A percentile compares a stretch with the other conserved stretches of the same genome.
Evolutionary conservation across 2,329 filamentous ascomycete genomes (phyloP).

Genomic region (Alternaria brassicicola): DNA sequence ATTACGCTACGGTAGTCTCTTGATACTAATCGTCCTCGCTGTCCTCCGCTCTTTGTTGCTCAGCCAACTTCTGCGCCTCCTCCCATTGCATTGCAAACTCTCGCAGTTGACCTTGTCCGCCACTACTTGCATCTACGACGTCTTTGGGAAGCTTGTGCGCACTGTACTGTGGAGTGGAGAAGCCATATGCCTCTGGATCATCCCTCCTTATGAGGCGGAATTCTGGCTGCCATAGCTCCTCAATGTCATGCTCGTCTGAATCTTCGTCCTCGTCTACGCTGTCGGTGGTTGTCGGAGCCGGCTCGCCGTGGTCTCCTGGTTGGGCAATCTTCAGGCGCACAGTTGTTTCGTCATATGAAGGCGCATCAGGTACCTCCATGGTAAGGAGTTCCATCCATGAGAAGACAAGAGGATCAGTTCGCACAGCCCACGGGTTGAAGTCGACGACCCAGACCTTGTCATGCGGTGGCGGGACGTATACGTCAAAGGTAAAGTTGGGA

Average conservation of each 20-base stretch:
- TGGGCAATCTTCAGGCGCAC: conserved; percentile 34
- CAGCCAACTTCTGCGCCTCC: conserved; percentile 51
- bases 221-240: conserved; percentile 70
- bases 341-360: conserved; percentile 25
- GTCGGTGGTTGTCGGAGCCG: not conserved
- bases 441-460: conserved; percentile 85
- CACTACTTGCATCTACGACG: conserved; percentile 72
- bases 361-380: conserved; percentile 62
- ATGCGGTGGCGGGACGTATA: conserved; percentile 81
- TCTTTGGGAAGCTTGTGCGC: conserved; percentile 95
- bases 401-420: conserved; percentile 89
- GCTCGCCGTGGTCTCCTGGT: conserved; percentile 9
- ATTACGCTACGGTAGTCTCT: not conserved
- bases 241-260: conserved; percentile 57
- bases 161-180: conserved; percentile 85
- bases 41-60: conserved; percentile 49
- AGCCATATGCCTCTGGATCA: conserved; percentile 87
- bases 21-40: conserved; percentile 41
- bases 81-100: conserved; percentile 65
- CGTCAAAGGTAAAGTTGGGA: conserved; percentile 83
- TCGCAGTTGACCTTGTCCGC: conserved; percentile 72
- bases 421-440: conserved; percentile 90
- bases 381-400: conserved; percentile 86
- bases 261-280: conserved; percentile 21
- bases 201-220: conserved; percentile 81